Base-by-base conservation (phyloP, 2,329 filamentous ascomycete genomes). In the Penicillium sp. region DNA sequence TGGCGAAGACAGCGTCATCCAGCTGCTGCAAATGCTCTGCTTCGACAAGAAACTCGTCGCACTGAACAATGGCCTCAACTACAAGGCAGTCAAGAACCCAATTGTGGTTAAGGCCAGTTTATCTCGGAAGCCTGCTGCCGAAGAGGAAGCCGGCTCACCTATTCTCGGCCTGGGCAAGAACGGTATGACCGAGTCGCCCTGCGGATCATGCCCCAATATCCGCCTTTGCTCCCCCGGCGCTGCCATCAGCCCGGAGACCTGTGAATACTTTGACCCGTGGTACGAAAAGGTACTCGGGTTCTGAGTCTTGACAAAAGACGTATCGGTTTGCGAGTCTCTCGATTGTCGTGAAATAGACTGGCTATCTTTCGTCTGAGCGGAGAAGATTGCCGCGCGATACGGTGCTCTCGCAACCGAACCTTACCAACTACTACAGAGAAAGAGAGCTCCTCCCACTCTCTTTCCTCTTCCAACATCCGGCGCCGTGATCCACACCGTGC, bases 201-300 rank as follows among this genome's bases (percentile, higher is more conserved):
- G 95, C 76, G 93, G 94, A 1, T 85, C 88, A 59, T 99, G 95
- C 77, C 95, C 95, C 0, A 94, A 97, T 2, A 97, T 97, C 75
- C 90, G 95, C 61, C 84, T 98, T 1, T 99, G 95, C 75, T 90
- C 92, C 67, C 92, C 96, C 63, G 93, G 92, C 7, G 94, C 94
- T 0, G 92, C 93, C 0, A 92, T 99, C 24, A 96, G 90, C 71
- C 92, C 94, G 0, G 90, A 88, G 67, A 96, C 90, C 55, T 99
- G 95, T 78, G 90, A 92, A 58, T 99, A 99, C 75, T 97, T 96
- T 73, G 86, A 91, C 65, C 86, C 89, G 56, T 99, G 95, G 95
- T 78, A 97, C 50, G 85, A 72, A 57, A 75, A 72, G 64, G 71
- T 73, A 10, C 70, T 79, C 33, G 73, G 72, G 19, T 79, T 79